phyloP scores from a whole-genome alignment of 108 stramenopile species.

The Cyclotella baltica region DNA sequence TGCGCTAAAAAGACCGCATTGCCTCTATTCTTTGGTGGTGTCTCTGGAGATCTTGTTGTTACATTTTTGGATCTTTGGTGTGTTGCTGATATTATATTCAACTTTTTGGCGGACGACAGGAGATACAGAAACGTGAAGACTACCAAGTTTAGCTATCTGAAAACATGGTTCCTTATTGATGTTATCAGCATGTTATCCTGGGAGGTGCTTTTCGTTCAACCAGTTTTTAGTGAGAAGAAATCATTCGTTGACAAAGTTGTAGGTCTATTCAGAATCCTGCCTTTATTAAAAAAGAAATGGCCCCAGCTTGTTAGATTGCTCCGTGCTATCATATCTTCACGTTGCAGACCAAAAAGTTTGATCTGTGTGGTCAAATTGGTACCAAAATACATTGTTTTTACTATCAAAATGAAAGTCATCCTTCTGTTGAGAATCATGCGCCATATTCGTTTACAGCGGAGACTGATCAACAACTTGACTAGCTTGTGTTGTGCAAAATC shows the following conservation, averaged over 20 bases:
- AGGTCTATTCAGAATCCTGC: background rate
- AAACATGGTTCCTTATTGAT: background rate
- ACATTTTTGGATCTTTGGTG: slow-evolving; percentile 7
- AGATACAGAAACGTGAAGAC: background rate
- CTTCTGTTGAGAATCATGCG: slow-evolving; percentile 5
- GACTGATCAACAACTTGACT: background rate
- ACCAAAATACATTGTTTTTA: slow-evolving; percentile 7
- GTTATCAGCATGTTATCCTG: slow-evolving; percentile 5
- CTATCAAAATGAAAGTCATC: background rate
- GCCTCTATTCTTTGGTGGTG: background rate
- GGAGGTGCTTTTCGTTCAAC: slow-evolving; percentile 5
- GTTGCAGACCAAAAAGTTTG: background rate
- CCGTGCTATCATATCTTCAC: background rate
- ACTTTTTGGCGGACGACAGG: background rate
- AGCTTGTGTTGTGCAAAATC: background rate
- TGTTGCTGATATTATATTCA: slow-evolving; percentile 4
- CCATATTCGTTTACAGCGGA: background rate
- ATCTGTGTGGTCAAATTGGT: background rate
- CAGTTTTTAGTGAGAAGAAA: background rate
- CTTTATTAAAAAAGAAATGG: background rate
- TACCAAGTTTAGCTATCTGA: background rate
- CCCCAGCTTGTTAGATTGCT: background rate
- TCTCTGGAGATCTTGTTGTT: background rate
- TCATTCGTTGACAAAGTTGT: background rate
- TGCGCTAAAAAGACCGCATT: background rate